Evolutionary conservation across 306 rosid species (phyloP).

Genomic region (Canavalia gladiata): DNA sequence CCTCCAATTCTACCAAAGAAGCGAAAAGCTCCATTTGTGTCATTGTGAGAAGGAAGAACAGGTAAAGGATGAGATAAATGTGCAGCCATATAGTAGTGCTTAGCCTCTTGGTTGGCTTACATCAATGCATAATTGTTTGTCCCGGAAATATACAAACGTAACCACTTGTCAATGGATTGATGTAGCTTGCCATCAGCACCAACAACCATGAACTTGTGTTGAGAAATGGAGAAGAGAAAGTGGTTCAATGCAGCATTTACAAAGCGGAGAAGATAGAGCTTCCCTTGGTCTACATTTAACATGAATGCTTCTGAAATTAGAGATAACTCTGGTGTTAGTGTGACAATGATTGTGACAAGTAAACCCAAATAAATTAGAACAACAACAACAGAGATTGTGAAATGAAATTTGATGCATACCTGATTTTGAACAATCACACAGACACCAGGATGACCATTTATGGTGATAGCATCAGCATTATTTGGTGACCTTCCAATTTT

Average conservation of each 20-base stretch:
- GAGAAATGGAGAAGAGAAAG: neutral
- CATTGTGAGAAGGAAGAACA: neutral
- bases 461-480: slow-evolving; percentile 34
- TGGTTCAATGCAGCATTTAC: neutral
- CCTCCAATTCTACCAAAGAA: no score
- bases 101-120: neutral
- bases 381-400: neutral
- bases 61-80: neutral
- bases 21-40: neutral
- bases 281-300: neutral
- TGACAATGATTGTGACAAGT: neutral
- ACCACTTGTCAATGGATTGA: neutral
- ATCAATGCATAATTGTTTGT: neutral
- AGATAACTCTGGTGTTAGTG: neutral
- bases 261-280: neutral
- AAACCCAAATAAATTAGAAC: neutral
- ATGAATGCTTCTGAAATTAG: no score
- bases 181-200: neutral
- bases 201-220: neutral
- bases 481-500: slow-evolving; percentile 48
- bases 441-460: slow-evolving; percentile 20
- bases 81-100: neutral
- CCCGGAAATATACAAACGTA: neutral
- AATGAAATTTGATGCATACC: slow-evolving; percentile 26
- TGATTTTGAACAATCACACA: slow-evolving; percentile 14